Conservation (phyloP, 208 protist genomes). For the Angomonas deanei region DNA sequence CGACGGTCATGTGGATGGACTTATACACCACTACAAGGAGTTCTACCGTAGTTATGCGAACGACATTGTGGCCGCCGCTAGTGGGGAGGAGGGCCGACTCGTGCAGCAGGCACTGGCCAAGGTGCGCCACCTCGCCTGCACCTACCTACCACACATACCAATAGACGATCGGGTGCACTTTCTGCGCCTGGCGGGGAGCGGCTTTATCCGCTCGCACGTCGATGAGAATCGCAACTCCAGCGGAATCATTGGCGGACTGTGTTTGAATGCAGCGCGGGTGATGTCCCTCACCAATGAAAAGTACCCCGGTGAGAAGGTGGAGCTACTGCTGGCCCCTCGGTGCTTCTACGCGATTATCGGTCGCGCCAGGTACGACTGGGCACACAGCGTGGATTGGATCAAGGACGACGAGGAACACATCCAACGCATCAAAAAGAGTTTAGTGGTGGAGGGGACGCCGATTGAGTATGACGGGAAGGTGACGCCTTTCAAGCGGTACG, state of each 20-base stretch:
- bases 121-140: constrained; percentile 31
- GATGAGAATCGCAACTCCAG: constrained; percentile 82
- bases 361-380: constrained; percentile 77
- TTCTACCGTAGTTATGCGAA: constrained; percentile 76
- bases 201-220: constrained; percentile 76
- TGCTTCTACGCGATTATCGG: constrained; percentile 67
- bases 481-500: constrained; percentile 40
- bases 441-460: constrained; percentile 52
- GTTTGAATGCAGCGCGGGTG: constrained; percentile 58
- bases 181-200: constrained; percentile 60
- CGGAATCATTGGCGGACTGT: constrained; percentile 71
- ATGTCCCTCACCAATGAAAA: constrained; percentile 79
- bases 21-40: constrained; percentile 87
- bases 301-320: constrained; percentile 51
- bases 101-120: constrained; percentile 32
- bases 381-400: constrained; percentile 79
- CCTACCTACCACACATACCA: constrained; percentile 58
- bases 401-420: constrained; percentile 76
- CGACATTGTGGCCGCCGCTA: background rate
- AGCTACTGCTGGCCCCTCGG: constrained; percentile 74
- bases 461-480: constrained; percentile 56
- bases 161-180: constrained; percentile 85
- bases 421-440: constrained; percentile 37
- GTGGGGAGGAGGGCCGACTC: constrained; percentile 13
- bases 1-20: constrained; percentile 65